A percentile compares a stretch with the other conserved stretches of the same genome.
Conservation (phyloP, 2,329 filamentous ascomycete genomes). For the Laburnicola sp. region DNA sequence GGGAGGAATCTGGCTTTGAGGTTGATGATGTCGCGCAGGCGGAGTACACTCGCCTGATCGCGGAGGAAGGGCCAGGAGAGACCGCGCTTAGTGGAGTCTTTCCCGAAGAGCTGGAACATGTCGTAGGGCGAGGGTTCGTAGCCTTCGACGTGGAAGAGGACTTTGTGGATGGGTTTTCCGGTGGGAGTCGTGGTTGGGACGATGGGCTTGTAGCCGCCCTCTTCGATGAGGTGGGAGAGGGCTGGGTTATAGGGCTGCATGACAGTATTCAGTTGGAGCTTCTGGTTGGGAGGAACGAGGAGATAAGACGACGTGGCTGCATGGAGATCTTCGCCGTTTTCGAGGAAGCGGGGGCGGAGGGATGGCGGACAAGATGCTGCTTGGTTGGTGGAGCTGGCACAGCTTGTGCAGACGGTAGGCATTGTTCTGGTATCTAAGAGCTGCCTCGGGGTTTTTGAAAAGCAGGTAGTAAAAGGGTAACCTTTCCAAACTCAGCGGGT, state of each 20-base stretch:
- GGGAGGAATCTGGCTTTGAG: conserved; percentile 21
- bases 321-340: conserved; percentile 53
- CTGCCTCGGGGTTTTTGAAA: conserved; percentile 64
- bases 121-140: conserved; percentile 36
- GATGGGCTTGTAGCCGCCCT: conserved; percentile 41
- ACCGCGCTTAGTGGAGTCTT: conserved; percentile 40
- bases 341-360: conserved; percentile 48
- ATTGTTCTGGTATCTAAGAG: conserved; percentile 63
- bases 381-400: conserved; percentile 49
- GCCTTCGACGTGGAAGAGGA: conserved; percentile 42
- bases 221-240: conserved; percentile 35
- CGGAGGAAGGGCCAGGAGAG: conserved; percentile 36
- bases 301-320: conserved; percentile 52
- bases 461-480: conserved; percentile 69
- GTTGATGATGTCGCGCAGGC: conserved; percentile 37
- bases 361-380: conserved; percentile 48
- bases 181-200: conserved; percentile 19
- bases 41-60: conserved; percentile 25
- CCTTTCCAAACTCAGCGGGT: conserved; percentile 65
- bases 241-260: conserved; percentile 49
- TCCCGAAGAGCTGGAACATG: conserved; percentile 31
- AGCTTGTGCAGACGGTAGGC: conserved; percentile 56
- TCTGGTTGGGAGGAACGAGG: conserved; percentile 41
- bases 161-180: conserved; percentile 31
- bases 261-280: conserved; percentile 29